Evolutionary conservation across 179 eudicot genomes (phyloP).

Genomic region (Amaranthus tricolor): DNA sequence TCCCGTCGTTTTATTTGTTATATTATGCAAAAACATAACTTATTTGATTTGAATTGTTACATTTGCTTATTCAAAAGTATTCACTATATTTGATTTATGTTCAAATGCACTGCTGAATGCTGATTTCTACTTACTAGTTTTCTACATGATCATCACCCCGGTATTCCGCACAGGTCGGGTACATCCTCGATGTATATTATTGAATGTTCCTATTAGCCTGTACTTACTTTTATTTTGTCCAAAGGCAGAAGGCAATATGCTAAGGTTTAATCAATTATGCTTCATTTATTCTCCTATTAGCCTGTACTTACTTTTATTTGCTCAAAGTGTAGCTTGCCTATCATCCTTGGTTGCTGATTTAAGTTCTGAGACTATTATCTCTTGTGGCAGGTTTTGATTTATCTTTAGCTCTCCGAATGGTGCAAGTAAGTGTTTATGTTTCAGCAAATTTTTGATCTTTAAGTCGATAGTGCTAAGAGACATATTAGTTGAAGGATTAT

Average conservation of each 20-base stretch:
- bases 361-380: not conserved
- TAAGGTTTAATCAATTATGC: not conserved
- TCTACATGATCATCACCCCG: too few species aligned
- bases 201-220: too few species aligned
- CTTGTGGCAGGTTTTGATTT: slow-evolving; percentile 2
- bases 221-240: not conserved
- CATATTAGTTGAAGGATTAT: not conserved
- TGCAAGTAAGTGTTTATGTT: slow-evolving; percentile 17
- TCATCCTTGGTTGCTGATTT: not conserved
- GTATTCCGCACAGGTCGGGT: too few species aligned
- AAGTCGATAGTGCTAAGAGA: too few species aligned
- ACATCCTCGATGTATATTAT: not conserved
- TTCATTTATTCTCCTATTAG: not conserved
- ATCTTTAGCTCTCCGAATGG: slow-evolving; percentile 9
- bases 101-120: not conserved
- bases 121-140: too few species aligned
- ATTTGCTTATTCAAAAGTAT: not conserved
- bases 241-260: not conserved
- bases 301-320: not conserved
- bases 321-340: slow-evolving; percentile 1
- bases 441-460: not conserved
- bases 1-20: not conserved
- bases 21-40: not conserved
- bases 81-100: not conserved
- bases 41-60: not conserved